Conservation (phyloP, 768 basidiomycete genomes). For the Suillus ampliporus region DNA sequence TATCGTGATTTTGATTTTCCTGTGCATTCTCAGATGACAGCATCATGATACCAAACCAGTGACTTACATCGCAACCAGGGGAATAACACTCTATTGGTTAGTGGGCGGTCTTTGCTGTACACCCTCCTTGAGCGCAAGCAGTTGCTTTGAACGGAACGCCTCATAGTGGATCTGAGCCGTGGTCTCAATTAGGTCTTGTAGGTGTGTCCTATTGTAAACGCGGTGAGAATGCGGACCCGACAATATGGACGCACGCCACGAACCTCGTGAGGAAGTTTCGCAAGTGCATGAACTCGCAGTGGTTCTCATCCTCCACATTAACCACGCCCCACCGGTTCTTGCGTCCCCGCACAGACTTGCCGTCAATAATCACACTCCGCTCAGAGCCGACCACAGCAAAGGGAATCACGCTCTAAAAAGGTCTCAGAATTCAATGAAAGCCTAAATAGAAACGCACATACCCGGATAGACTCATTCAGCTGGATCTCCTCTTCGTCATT, state of each 20-base stretch:
- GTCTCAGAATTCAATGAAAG: background rate
- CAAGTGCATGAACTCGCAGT: constrained; percentile 98
- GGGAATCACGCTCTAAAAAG: constrained; percentile 82
- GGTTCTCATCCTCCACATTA: constrained; percentile 94
- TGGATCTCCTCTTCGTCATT: constrained; percentile 91
- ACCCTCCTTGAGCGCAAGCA: constrained; percentile 95
- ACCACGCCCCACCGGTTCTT: constrained; percentile 99
- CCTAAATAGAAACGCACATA: constrained; percentile 43
- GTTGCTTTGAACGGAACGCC: constrained; percentile 98
- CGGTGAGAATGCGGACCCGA: background rate
- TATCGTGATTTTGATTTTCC: constrained; percentile 17
- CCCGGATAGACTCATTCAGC: constrained; percentile 89
- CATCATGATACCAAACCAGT: background rate
- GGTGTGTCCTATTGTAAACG: constrained; percentile 70
- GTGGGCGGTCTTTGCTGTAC: constrained; percentile 71
- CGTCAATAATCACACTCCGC: constrained; percentile 92
- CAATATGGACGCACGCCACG: constrained; percentile 24
- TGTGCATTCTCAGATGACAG: background rate
- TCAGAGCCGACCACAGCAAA: constrained; percentile 99
- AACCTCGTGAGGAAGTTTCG: constrained; percentile 95
- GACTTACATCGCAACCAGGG: constrained; percentile 7
- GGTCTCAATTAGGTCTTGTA: constrained; percentile 98
- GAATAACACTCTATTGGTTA: constrained; percentile 28
- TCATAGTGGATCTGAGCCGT: constrained; percentile 99
- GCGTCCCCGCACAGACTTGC: constrained; percentile 92